phyloP scores from a whole-genome alignment of 805 yeast genomes.

The baker's yeast (Saccharomyces cerevisiae) region DNA sequence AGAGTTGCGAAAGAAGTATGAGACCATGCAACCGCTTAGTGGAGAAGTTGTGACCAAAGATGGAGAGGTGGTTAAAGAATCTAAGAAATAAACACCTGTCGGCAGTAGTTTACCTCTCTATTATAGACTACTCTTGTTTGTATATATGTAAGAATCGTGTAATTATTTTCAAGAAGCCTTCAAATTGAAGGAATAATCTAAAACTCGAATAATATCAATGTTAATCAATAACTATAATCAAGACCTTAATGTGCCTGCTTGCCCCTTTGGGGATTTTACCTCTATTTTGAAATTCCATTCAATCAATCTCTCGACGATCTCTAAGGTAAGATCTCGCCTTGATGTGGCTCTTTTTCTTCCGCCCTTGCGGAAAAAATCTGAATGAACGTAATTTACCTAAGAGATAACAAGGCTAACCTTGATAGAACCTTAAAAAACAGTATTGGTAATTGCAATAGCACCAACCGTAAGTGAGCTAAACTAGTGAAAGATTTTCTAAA shows the following conservation, averaged over 20 bases:
- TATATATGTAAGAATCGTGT: neutral
- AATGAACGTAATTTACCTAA: neutral
- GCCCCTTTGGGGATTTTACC: neutral
- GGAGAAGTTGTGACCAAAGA: constrained; percentile 42
- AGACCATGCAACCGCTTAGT: constrained; percentile 53
- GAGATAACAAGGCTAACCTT: neutral
- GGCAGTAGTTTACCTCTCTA: neutral
- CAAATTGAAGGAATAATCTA: neutral
- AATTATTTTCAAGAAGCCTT: neutral
- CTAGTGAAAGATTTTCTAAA: neutral
- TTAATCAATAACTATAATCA: neutral
- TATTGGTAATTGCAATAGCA: neutral
- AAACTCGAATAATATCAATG: neutral
- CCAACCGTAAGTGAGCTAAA: neutral
- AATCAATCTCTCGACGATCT: neutral
- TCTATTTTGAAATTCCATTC: neutral
- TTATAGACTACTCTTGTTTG: neutral
- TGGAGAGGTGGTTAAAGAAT: constrained; percentile 19
- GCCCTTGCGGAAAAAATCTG: neutral
- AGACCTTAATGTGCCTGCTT: neutral
- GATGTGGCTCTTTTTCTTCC: neutral
- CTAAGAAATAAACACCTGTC: neutral
- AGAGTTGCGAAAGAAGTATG: constrained; percentile 48
- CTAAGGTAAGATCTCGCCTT: neutral
- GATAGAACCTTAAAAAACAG: neutral